Evolutionary conservation across 1,284 basidiomycete species (phyloP).

Genomic region (Ganoderma leucocontextum): DNA sequence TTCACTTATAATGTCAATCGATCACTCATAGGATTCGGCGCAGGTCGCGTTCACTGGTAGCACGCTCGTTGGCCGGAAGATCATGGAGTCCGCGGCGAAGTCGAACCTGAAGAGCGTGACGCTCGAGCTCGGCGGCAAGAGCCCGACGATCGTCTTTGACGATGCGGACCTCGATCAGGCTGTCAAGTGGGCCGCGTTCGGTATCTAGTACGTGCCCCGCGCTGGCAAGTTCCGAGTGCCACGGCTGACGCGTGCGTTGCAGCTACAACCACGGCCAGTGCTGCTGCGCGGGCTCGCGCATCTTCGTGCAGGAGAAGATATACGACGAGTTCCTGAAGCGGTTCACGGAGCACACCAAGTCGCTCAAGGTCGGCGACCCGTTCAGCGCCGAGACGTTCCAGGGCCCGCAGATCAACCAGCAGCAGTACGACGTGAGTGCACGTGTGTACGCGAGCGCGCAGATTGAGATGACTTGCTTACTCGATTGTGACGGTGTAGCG

Average conservation of each 20-base stretch:
- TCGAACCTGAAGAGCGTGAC: slow-evolving; percentile 91
- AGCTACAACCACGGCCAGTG: slow-evolving; percentile 86
- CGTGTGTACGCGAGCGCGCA: too few relatives aligned
- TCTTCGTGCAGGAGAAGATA: slow-evolving; percentile 85
- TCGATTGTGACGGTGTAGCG: slow-evolving; percentile 49
- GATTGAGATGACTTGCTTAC: background rate
- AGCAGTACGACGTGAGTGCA: slow-evolving; percentile 64
- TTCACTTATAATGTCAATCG: too few relatives aligned
- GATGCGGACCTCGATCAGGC: slow-evolving; percentile 83
- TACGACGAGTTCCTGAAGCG: slow-evolving; percentile 80
- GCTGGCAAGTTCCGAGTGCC: background rate
- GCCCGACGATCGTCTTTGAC: slow-evolving; percentile 80
- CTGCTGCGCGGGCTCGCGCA: slow-evolving; percentile 87
- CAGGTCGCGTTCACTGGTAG: slow-evolving; percentile 76
- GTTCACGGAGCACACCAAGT: slow-evolving; percentile 66
- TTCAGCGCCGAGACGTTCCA: slow-evolving; percentile 78
- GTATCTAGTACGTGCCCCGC: slow-evolving; percentile 68
- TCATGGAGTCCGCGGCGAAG: slow-evolving; percentile 85
- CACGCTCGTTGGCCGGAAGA: slow-evolving; percentile 84
- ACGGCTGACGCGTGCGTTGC: background rate
- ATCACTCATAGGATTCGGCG: too few relatives aligned
- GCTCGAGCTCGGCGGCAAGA: slow-evolving; percentile 94
- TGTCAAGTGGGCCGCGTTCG: slow-evolving; percentile 83
- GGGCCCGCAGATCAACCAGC: slow-evolving; percentile 86
- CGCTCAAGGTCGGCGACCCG: slow-evolving; percentile 81